phyloP scores from a whole-genome alignment of 192 early-diverging fungal genomes.

The Diversispora eburnea region DNA sequence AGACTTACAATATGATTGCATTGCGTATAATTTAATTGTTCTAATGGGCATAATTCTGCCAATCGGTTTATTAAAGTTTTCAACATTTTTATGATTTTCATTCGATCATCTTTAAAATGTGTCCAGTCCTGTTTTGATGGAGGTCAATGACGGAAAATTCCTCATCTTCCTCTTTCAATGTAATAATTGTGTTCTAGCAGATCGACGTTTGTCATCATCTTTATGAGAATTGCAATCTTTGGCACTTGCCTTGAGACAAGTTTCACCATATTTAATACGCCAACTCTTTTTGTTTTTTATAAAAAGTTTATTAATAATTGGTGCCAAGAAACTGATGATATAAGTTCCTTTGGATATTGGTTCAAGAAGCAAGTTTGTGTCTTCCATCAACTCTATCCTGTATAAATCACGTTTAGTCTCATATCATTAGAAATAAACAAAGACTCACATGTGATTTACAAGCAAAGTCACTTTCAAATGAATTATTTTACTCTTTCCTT shows the following conservation, averaged over 20 bases:
- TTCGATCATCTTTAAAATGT: slow-evolving; percentile 15
- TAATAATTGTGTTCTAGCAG: slow-evolving; percentile 9
- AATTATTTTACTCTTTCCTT: neutral
- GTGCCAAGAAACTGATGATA: neutral
- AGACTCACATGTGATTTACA: slow-evolving; percentile 19
- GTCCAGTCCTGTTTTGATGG: slow-evolving; percentile 20
- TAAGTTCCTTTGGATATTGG: slow-evolving; percentile 10
- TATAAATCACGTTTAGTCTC: neutral
- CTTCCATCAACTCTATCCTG: slow-evolving; percentile 9
- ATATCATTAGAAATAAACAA: neutral
- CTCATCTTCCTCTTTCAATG: slow-evolving; percentile 4
- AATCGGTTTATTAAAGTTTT: no score
- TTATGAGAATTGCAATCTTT: slow-evolving; percentile 5
- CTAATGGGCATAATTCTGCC: no score
- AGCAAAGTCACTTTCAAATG: slow-evolving; percentile 8
- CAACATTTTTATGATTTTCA: no score
- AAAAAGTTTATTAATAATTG: slow-evolving; percentile 13
- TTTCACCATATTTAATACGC: slow-evolving; percentile 12
- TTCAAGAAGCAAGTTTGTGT: slow-evolving; percentile 16
- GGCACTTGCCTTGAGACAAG: slow-evolving; percentile 11
- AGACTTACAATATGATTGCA: no score
- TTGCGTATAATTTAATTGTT: no score
- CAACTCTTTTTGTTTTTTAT: slow-evolving; percentile 21
- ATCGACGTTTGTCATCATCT: neutral
- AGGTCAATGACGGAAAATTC: slow-evolving; percentile 17